Evolutionary conservation across 2,329 filamentous ascomycete species (phyloP), one percentile per base, ranked within the genome.

Genomic region (Fusarium algeriense): DNA sequence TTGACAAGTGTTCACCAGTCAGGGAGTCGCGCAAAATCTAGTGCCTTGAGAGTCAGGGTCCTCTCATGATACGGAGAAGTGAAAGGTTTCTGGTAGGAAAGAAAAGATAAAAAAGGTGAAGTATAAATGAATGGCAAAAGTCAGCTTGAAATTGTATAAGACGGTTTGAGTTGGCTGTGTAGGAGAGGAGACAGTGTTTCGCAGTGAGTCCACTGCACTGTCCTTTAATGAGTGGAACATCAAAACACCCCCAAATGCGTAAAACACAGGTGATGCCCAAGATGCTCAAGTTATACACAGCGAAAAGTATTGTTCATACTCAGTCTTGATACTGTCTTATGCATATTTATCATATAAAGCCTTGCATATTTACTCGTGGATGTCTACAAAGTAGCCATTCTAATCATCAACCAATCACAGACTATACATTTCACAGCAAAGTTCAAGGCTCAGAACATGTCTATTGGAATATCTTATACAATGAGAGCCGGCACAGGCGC

Each of bases 401-500:
- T 38, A 43, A 43, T 28, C 46, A 30, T 50, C 34, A 54, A 28
- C 75, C 74, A 77, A 77, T 77, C 75, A 77, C 34, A 59, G 52
- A 32, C 44, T 46, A 20, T 69, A 69, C 54, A 74, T 77, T 77
- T 77, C 75, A 77, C 73, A 76, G 59, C 72, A 72, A 66, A 68
- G 63, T 60, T 54, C 56, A 61, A 62, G 57, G 69, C 66, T 76
- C 69, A 76, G 66, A 73, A 76, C 70, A 76, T 48, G 73, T 81
- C 78, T 81, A 80, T 79, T 73, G 75, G 71, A 77, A 78, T 78
- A 79, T 81, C 79, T 81, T 81, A 76, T 81, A 82, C 80, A 81
- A 78, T 70, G 73, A 74, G 75, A 78, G 75, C 73, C 64, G 69
- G 64, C 74, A 70, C 57, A 64, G 61, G 70, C 71, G 62, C 77